Evolutionary conservation across 345 rosid species (phyloP).

Genomic region (Lenwebbia sp.): DNA sequence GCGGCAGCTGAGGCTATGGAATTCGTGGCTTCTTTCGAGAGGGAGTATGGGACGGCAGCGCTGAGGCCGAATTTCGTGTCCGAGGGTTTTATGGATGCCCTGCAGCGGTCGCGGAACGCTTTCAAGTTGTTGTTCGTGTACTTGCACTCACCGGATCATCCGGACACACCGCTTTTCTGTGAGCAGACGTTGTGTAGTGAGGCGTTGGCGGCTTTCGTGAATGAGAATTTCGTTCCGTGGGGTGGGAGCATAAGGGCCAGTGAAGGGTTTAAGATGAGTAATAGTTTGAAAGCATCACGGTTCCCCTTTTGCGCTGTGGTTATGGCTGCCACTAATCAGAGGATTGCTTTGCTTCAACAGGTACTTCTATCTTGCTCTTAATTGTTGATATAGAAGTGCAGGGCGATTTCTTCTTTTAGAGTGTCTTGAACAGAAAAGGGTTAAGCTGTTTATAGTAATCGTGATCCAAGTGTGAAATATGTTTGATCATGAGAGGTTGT

Average conservation of each 20-base stretch:
- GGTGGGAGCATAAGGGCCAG: conserved; percentile 92
- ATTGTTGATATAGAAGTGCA: neutral
- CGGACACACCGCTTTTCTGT: conserved; percentile 71
- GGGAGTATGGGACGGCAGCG: conserved; percentile 47
- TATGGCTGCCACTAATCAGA: conserved; percentile 90
- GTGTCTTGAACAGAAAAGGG: neutral
- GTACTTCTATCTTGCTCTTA: conserved; percentile 11
- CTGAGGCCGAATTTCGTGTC: conserved; percentile 57
- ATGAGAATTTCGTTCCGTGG: conserved; percentile 91
- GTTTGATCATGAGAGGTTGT: neutral
- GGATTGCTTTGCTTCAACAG: conserved; percentile 94
- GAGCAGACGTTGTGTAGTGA: conserved; percentile 68
- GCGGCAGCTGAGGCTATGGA: conserved; percentile 71
- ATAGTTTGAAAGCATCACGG: conserved; percentile 91
- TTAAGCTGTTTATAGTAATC: neutral
- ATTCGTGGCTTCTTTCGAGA: conserved; percentile 64
- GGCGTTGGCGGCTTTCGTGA: conserved; percentile 49
- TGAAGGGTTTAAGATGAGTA: conserved; percentile 99
- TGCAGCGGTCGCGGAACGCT: conserved; percentile 65
- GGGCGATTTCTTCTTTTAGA: neutral
- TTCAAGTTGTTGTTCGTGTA: conserved; percentile 81
- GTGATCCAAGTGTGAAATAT: neutral
- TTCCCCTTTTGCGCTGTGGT: conserved; percentile 97
- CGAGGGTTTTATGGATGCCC: conserved; percentile 94
- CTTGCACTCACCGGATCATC: conserved; percentile 97